A percentile compares a stretch with the other conserved stretches of the same genome.
These are phyloP conservation scores for Saccharomycopsis lassenensis DNA, from an alignment of 805 yeast species.

Conservation along the genomic window DNA sequence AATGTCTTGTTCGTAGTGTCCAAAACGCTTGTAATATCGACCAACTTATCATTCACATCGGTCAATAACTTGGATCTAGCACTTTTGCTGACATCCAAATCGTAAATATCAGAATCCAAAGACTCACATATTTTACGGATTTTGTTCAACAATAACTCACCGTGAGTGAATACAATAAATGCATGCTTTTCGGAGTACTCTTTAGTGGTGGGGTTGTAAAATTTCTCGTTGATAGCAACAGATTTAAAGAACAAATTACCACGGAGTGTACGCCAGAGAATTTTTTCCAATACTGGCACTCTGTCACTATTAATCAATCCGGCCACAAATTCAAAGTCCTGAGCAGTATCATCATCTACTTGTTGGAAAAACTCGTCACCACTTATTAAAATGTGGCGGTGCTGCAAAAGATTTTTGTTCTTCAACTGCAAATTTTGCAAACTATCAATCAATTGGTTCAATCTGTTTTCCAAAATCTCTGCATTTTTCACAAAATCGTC, in stretches of 20 bases:
- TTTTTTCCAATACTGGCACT: conserved; percentile 52
- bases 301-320: conserved; percentile 59
- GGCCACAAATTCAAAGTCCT: conserved; percentile 40
- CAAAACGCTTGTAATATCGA: conserved; percentile 40
- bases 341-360: conserved; percentile 13
- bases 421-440: conserved; percentile 34
- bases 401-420: conserved; percentile 52
- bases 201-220: conserved; percentile 45
- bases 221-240: conserved; percentile 41
- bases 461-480: conserved; percentile 42
- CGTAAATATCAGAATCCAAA: conserved; percentile 50
- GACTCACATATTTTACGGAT: conserved; percentile 60
- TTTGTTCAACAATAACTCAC: conserved; percentile 47
- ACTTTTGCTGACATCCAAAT: conserved; percentile 34
- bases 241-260: conserved; percentile 71
- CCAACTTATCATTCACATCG: conserved; percentile 30
- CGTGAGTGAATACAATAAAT: conserved; percentile 62
- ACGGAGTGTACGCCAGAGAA: conserved; percentile 85
- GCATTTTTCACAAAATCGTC: conserved; percentile 43
- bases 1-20: conserved; percentile 42
- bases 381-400: conserved; percentile 40
- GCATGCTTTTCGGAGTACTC: conserved; percentile 42
- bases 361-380: conserved; percentile 37
- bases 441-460: conserved; percentile 37
- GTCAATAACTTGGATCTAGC: conserved; percentile 29